A percentile compares a stretch with the other conserved stretches of the same genome.
phyloP scores from a whole-genome alignment of 352 stramenopile genomes.

The Phytophthora pini region DNA sequence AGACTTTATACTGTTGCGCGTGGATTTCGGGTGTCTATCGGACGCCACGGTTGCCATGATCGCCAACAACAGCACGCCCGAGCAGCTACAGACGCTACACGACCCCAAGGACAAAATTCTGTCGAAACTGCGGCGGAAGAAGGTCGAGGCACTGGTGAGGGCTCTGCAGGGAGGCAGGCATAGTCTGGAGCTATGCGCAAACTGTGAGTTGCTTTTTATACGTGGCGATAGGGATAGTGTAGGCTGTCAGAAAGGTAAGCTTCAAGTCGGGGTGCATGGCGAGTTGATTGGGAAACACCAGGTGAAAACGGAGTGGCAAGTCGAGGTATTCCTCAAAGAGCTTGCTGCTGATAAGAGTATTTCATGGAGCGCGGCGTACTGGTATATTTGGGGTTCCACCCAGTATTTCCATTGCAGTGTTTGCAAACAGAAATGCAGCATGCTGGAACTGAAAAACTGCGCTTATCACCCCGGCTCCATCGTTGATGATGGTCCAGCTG shows the following conservation, averaged over 20 bases:
- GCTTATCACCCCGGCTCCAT: conserved; percentile 56
- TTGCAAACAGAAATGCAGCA: conserved; percentile 50
- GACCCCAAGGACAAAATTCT: conserved; percentile 91
- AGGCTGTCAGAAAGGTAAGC: conserved; percentile 47
- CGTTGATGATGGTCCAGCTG: conserved; percentile 39
- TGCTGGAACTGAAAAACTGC: conserved; percentile 53
- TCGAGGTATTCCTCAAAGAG: conserved; percentile 52
- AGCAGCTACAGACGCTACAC: conserved; percentile 70
- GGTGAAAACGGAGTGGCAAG: conserved; percentile 48
- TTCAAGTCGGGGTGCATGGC: conserved; percentile 51
- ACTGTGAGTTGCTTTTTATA: conserved; percentile 60
- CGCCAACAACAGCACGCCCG: conserved; percentile 56
- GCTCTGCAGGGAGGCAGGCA: conserved; percentile 33
- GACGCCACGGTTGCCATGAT: conserved; percentile 80
- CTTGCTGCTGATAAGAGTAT: conserved; percentile 48
- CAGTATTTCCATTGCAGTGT: conserved; percentile 59
- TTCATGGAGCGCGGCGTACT: conserved; percentile 77
- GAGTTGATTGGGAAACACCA: conserved; percentile 58
- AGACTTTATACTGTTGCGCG: conserved; percentile 85
- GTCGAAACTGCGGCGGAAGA: conserved; percentile 85
- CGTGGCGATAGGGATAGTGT: conserved; percentile 16
- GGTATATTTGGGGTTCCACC: conserved; percentile 81
- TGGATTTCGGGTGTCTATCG: conserved; percentile 88
- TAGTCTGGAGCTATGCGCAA: conserved; percentile 43
- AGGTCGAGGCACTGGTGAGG: conserved; percentile 69